These are phyloP conservation scores for Neoscytalidium dimidiatum DNA, from an alignment of 2,329 filamentous ascomycete genomes.

Conservation along the genomic window DNA sequence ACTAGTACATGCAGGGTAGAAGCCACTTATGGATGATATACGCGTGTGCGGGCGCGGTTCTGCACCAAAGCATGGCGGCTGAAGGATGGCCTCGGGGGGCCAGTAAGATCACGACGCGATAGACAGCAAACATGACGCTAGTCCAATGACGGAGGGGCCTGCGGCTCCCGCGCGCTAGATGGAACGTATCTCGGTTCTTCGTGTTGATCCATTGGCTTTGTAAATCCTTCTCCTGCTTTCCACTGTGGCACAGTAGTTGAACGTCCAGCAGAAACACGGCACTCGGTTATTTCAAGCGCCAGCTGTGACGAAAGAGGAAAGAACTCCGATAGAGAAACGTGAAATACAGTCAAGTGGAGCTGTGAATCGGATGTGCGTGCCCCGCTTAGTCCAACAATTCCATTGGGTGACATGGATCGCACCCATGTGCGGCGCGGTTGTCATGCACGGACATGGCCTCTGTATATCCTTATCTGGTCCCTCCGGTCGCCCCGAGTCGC, in stretches of 20 bases:
- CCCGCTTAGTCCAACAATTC: background rate
- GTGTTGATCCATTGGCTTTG: background rate
- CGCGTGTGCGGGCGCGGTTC: background rate
- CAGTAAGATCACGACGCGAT: background rate
- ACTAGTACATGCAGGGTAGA: background rate
- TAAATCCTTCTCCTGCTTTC: background rate
- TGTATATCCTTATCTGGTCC: background rate
- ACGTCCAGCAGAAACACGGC: background rate
- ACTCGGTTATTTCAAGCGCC: background rate
- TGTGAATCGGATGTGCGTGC: background rate
- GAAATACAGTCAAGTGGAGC: background rate
- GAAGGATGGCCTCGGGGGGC: background rate
- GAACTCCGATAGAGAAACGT: background rate
- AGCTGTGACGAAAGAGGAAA: background rate
- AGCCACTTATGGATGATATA: background rate
- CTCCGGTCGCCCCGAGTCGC: background rate
- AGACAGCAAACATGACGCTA: background rate
- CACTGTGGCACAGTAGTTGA: background rate
- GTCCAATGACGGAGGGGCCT: background rate
- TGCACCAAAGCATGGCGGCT: background rate
- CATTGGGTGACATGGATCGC: background rate
- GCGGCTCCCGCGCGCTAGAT: background rate
- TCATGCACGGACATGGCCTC: background rate
- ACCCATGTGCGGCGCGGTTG: conserved; percentile 6
- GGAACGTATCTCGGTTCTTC: background rate